phyloP scores from a whole-genome alignment of 805 yeast species.

The Metahyphopichia silvanorum region DNA sequence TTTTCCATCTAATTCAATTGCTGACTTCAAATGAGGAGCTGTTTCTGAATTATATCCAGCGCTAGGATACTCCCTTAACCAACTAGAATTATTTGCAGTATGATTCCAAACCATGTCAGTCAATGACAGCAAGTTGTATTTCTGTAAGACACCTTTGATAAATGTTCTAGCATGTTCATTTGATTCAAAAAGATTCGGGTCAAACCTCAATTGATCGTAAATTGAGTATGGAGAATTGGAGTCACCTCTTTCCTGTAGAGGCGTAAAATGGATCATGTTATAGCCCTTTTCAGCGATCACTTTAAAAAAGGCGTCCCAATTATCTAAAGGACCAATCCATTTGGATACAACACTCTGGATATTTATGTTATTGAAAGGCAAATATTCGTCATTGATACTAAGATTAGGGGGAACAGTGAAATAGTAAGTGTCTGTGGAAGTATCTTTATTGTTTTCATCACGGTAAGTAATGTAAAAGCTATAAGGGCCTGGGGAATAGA shows the following conservation, averaged over 20 bases:
- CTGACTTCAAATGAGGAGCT: slow-evolving; percentile 84
- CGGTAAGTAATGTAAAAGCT: slow-evolving; percentile 67
- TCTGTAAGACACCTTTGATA: slow-evolving; percentile 46
- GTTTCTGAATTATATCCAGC: slow-evolving; percentile 83
- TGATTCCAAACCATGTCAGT: slow-evolving; percentile 95
- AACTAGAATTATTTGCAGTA: slow-evolving; percentile 84
- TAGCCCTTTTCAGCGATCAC: slow-evolving; percentile 73
- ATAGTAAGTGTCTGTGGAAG: slow-evolving; percentile 57
- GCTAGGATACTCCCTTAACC: slow-evolving; percentile 87
- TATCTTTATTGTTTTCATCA: slow-evolving; percentile 15
- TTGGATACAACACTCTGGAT: slow-evolving; percentile 86
- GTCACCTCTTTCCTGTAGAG: slow-evolving; percentile 83
- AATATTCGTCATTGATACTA: slow-evolving; percentile 47
- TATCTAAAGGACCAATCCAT: slow-evolving; percentile 71
- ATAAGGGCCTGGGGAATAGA: slow-evolving; percentile 76
- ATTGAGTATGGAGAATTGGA: slow-evolving; percentile 94
- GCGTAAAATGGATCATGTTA: slow-evolving; percentile 96
- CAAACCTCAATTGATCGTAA: slow-evolving; percentile 78
- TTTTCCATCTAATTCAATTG: slow-evolving; percentile 77
- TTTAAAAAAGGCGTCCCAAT: slow-evolving; percentile 68
- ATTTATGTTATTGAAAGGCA: slow-evolving; percentile 76
- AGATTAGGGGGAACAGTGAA: slow-evolving; percentile 82
- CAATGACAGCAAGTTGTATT: slow-evolving; percentile 66
- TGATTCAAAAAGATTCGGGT: slow-evolving; percentile 56
- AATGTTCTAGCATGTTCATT: slow-evolving; percentile 52